Conservation (phyloP, 441 rosid genomes). For the Corymbia calophylla region DNA sequence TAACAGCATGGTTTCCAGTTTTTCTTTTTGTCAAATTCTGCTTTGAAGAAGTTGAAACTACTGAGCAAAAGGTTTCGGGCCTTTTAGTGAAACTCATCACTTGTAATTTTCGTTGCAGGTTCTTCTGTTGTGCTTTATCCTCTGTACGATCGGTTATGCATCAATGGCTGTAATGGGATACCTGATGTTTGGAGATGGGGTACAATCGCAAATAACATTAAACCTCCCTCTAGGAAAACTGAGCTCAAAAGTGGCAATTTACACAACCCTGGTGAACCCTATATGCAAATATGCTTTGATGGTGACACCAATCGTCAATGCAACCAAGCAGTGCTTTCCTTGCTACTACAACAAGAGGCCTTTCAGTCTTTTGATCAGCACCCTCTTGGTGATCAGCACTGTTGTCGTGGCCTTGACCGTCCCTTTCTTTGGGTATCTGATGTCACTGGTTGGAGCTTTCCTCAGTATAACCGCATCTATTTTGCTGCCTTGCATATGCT, state of each 20-base stretch:
- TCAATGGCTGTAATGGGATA: slow-evolving; percentile 80
- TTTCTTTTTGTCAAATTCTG: not conserved
- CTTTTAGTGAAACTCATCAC: not conserved
- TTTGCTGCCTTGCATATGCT: slow-evolving; percentile 67
- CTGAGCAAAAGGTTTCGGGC: not conserved
- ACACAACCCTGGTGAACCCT: slow-evolving; percentile 72
- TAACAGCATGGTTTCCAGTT: not conserved
- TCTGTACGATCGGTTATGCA: slow-evolving; percentile 65
- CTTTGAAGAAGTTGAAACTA: slow-evolving; percentile 3
- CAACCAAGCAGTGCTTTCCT: slow-evolving; percentile 36
- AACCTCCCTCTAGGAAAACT: slow-evolving; percentile 56
- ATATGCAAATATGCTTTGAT: slow-evolving; percentile 77
- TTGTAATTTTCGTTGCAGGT: slow-evolving; percentile 32
- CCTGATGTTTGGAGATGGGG: slow-evolving; percentile 67
- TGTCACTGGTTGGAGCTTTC: slow-evolving; percentile 88
- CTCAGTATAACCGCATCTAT: slow-evolving; percentile 63
- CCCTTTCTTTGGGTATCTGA: slow-evolving; percentile 71
- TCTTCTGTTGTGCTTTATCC: slow-evolving; percentile 54
- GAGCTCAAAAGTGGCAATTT: slow-evolving; percentile 70
- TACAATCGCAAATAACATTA: slow-evolving; percentile 70
- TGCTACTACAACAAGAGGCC: slow-evolving; percentile 26
- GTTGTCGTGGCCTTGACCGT: slow-evolving; percentile 54
- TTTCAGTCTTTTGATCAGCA: slow-evolving; percentile 32
- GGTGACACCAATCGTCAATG: slow-evolving; percentile 72
- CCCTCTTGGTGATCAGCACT: slow-evolving; percentile 42